phyloP scores from a whole-genome alignment of 345 rosid species.

The Orychophragmus violaceus region DNA sequence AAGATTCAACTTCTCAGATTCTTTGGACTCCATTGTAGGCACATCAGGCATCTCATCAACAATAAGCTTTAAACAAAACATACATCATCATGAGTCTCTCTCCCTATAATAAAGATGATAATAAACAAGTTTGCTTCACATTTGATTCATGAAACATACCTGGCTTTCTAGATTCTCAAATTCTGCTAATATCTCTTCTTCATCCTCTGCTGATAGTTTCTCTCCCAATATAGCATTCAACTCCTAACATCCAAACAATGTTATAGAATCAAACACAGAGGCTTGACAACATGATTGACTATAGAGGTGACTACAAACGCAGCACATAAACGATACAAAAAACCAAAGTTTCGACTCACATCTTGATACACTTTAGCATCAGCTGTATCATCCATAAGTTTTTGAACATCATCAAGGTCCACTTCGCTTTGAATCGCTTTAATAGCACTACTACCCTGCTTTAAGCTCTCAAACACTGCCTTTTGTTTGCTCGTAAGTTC shows the following conservation, averaged over 20 bases:
- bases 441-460: conserved; percentile 69
- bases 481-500: conserved; percentile 92
- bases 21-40: conserved; percentile 41
- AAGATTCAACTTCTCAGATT: conserved; percentile 53
- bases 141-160: conserved; percentile 37
- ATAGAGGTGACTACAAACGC: neutral
- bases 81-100: neutral
- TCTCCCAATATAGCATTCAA: conserved; percentile 87
- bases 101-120: neutral
- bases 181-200: conserved; percentile 90
- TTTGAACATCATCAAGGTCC: conserved; percentile 82
- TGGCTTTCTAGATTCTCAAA: conserved; percentile 76
- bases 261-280: neutral
- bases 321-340: neutral
- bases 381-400: conserved; percentile 84
- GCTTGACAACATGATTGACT: neutral
- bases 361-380: conserved; percentile 95
- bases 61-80: conserved; percentile 39
- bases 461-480: conserved; percentile 86
- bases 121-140: neutral
- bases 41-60: conserved; percentile 72
- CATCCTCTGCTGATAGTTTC: conserved; percentile 85
- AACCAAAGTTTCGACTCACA: conserved; percentile 40
- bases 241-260: conserved; percentile 44
- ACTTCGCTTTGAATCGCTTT: conserved; percentile 87